phyloP scores from a whole-genome alignment of 1,284 basidiomycete genomes.

The Cutaneotrichosporon arboriforme region DNA sequence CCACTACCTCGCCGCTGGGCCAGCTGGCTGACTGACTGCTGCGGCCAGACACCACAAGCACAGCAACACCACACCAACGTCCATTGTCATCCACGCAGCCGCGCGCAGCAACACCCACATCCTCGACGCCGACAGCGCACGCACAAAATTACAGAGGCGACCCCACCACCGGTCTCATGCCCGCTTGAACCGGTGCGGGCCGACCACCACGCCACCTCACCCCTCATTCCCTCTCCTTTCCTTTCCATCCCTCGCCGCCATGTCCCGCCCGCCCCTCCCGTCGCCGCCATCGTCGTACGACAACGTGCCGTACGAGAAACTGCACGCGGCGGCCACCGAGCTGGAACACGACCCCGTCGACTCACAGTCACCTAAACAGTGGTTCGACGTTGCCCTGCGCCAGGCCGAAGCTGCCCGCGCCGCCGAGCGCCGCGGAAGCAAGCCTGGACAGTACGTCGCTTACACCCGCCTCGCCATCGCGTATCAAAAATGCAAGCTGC shows the following conservation, averaged over 20 bases:
- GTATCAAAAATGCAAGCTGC: constrained; percentile 27
- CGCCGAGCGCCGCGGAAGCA: constrained; percentile 31
- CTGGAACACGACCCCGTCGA: constrained; percentile 17
- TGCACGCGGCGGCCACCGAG: constrained; percentile 12
- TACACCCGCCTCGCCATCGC: constrained; percentile 32
- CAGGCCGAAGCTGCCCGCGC: constrained; percentile 37
- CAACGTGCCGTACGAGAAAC: neutral
- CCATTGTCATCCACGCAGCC: no score
- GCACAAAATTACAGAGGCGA: neutral
- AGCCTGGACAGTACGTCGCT: constrained; percentile 40
- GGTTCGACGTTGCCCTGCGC: constrained; percentile 39
- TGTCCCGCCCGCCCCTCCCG: constrained; percentile 6
- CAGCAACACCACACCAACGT: no score
- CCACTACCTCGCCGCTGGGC: no score
- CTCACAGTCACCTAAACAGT: constrained; percentile 30
- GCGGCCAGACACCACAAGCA: no score
- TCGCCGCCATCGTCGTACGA: constrained; percentile 1
- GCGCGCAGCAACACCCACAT: no score
- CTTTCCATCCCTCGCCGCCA: neutral
- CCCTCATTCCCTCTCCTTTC: no score
- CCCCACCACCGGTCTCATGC: neutral
- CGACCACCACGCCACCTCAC: neutral
- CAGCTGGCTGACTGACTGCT: no score
- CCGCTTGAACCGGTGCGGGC: neutral
- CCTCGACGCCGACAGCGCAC: no score